phyloP scores from a whole-genome alignment of 495 filamentous ascomycete species.

The Annulohypoxylon stygium region DNA sequence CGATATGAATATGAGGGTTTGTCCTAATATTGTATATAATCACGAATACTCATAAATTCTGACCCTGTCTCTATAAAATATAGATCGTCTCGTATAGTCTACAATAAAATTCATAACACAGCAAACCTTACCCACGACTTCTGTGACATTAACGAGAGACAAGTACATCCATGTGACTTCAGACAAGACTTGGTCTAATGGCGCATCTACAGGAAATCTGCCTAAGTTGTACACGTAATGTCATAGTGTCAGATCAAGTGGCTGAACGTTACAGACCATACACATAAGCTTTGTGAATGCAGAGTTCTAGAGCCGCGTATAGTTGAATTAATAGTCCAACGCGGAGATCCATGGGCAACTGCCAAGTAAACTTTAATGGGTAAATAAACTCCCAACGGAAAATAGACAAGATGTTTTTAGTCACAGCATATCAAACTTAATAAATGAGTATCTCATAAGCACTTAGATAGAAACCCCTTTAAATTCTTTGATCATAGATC shows the following conservation, averaged over 20 bases:
- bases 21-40: not conserved
- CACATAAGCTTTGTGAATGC: not conserved
- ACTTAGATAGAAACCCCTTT: not conserved
- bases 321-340: not conserved
- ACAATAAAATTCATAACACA: not conserved
- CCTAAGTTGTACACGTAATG: not conserved
- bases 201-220: not conserved
- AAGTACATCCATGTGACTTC: not conserved
- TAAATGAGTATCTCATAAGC: not conserved
- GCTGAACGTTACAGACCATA: not conserved
- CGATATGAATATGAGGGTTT: not conserved
- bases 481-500: not conserved
- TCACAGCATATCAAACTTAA: not conserved
- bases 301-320: conserved; percentile 1
- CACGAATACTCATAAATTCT: not conserved
- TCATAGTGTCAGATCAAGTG: not conserved
- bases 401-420: not conserved
- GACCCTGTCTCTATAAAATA: not conserved
- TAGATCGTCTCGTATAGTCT: not conserved
- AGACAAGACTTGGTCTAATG: not conserved
- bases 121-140: not conserved
- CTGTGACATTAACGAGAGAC: not conserved
- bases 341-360: not conserved
- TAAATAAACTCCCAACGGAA: not conserved
- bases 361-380: not conserved